A percentile compares a stretch with the other conserved stretches of the same genome.
phyloP scores from a whole-genome alignment of 495 filamentous ascomycete genomes.

The Cercophora sp. region DNA sequence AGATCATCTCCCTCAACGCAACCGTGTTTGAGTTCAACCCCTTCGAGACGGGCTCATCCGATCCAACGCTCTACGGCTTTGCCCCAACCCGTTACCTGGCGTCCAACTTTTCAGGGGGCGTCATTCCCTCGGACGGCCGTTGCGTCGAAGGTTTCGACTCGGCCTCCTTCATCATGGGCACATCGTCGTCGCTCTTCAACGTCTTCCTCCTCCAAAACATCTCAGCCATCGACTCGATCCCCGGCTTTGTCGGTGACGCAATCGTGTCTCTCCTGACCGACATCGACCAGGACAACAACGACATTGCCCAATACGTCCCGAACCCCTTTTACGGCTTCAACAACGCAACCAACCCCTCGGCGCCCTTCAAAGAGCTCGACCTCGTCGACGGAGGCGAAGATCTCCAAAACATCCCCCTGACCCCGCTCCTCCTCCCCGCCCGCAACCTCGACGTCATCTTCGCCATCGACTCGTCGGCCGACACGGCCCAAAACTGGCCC shows the following conservation, averaged over 20 bases:
- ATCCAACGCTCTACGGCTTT: conserved; percentile 78
- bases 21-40: conserved; percentile 87
- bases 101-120: conserved; percentile 70
- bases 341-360: conserved; percentile 56
- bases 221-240: conserved; percentile 44
- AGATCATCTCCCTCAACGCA: conserved; percentile 65
- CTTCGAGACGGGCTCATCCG: conserved; percentile 79
- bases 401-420: conserved; percentile 79
- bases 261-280: conserved; percentile 50
- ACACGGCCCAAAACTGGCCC: conserved; percentile 73
- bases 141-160: conserved; percentile 85
- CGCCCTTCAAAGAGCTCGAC: conserved; percentile 54
- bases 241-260: conserved; percentile 48
- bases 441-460: conserved; percentile 88
- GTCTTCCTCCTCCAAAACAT: conserved; percentile 57
- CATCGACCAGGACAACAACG: conserved; percentile 57
- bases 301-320: conserved; percentile 76
- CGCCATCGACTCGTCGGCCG: conserved; percentile 81
- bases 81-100: conserved; percentile 71
- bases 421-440: conserved; percentile 76
- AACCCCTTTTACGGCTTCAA: conserved; percentile 83
- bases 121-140: conserved; percentile 49
- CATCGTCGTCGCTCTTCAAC: conserved; percentile 90
- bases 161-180: conserved; percentile 82
- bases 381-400: conserved; percentile 88